These are phyloP conservation scores for Sungouiozyma ichnusensis DNA, from an alignment of 805 yeast species.

Conservation along the genomic window DNA sequence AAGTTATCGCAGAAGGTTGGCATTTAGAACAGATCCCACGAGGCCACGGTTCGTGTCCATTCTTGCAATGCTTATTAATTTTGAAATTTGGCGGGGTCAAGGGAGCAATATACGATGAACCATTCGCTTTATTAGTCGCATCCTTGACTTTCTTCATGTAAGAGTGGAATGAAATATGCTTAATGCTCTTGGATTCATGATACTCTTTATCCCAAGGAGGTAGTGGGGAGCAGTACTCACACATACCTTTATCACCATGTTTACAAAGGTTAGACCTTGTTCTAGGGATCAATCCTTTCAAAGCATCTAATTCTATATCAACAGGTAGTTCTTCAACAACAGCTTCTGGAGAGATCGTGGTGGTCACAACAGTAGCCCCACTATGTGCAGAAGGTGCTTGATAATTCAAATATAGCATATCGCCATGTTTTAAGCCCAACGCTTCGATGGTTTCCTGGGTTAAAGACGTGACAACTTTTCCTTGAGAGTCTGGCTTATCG, in stretches of 20 bases:
- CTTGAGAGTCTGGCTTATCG: constrained; percentile 11
- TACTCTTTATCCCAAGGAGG: constrained; percentile 90
- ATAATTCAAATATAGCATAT: constrained; percentile 40
- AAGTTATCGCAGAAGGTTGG: constrained; percentile 90
- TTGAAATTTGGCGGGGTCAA: constrained; percentile 58
- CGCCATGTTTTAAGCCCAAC: constrained; percentile 52
- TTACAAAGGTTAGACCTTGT: constrained; percentile 55
- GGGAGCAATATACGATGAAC: constrained; percentile 71
- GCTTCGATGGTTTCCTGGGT: constrained; percentile 27
- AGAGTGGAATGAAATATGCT: constrained; percentile 83
- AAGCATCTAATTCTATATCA: constrained; percentile 55
- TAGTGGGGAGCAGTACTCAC: constrained; percentile 90
- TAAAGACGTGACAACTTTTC: constrained; percentile 12
- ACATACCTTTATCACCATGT: constrained; percentile 93
- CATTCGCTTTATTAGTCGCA: constrained; percentile 46
- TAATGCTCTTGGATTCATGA: constrained; percentile 63
- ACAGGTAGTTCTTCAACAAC: constrained; percentile 45
- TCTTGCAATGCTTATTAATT: constrained; percentile 51
- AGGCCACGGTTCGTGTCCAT: constrained; percentile 93
- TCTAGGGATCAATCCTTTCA: constrained; percentile 66
- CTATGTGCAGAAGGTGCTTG: constrained; percentile 4
- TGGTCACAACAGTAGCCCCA: not conserved
- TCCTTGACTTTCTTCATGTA: constrained; percentile 65
- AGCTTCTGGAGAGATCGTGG: not conserved
- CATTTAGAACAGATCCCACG: constrained; percentile 90